Evolutionary conservation across 371 early-diverging fungal species (phyloP).

Genomic region (Rhizopus arrhizus): DNA sequence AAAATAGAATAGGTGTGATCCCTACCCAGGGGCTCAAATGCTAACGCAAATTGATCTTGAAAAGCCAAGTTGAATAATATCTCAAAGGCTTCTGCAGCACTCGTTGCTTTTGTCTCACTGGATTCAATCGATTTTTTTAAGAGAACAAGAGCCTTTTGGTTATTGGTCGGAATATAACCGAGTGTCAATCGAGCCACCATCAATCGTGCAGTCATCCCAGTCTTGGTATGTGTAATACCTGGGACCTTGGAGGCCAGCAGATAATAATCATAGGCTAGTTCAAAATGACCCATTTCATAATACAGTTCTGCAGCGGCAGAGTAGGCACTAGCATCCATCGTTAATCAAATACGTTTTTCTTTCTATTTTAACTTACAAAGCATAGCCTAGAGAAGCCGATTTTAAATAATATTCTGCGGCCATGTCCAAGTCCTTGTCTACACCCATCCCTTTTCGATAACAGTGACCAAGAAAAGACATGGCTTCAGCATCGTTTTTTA

Average conservation of each 20-base stretch:
- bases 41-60: constrained; percentile 35
- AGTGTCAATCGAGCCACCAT: constrained; percentile 51
- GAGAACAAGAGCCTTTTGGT: constrained; percentile 2
- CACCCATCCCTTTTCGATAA: constrained; percentile 55
- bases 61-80: constrained; percentile 28
- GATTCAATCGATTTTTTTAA: constrained; percentile 9
- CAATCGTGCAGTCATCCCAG: constrained; percentile 40
- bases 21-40: constrained; percentile 23
- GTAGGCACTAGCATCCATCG: constrained; percentile 34
- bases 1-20: background rate
- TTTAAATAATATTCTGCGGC: constrained; percentile 53
- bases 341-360: no score
- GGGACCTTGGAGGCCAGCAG: constrained; percentile 39
- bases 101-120: background rate
- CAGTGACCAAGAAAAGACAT: constrained; percentile 68
- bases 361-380: constrained; percentile 30
- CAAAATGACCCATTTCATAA: constrained; percentile 37
- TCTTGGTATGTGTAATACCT: constrained; percentile 30
- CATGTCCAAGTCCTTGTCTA: constrained; percentile 57
- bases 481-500: constrained; percentile 78
- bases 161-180: constrained; percentile 34
- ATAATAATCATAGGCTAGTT: constrained; percentile 45
- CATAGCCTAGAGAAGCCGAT: constrained; percentile 41
- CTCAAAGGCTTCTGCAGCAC: constrained; percentile 30
- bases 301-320: constrained; percentile 50